Evolutionary conservation across 1,139 yeast genomes (phyloP).

Genomic region (Zygosaccharomyces sapae): DNA sequence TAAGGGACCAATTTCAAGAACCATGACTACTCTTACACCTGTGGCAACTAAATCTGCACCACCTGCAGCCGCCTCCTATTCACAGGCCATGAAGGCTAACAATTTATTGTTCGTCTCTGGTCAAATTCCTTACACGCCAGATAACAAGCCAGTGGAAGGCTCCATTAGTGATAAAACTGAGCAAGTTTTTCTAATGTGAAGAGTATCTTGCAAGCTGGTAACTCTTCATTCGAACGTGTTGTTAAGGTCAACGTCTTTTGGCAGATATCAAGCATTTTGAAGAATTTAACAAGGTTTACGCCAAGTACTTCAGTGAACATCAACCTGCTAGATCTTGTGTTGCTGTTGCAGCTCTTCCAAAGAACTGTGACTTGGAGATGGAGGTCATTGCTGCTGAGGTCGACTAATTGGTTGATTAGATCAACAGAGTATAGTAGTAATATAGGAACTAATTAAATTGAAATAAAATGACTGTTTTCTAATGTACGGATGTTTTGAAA

Average conservation of each 20-base stretch:
- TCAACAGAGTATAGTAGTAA: too few species aligned
- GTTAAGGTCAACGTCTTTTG: conserved; percentile 84
- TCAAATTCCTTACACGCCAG: conserved; percentile 87
- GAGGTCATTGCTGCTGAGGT: conserved; percentile 76
- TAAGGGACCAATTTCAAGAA: conserved; percentile 25
- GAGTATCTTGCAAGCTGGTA: conserved; percentile 73
- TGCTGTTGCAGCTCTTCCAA: conserved; percentile 82
- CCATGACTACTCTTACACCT: conserved; percentile 33
- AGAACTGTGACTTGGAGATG: conserved; percentile 66
- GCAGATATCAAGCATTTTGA: conserved; percentile 82
- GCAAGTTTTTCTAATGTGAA: conserved; percentile 76
- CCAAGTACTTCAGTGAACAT: conserved; percentile 71
- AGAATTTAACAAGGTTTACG: conserved; percentile 78
- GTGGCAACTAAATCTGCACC: conserved; percentile 72
- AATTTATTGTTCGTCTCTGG: conserved; percentile 91
- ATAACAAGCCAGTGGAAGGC: conserved; percentile 73
- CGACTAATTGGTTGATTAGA: conserved; percentile 10
- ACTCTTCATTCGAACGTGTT: conserved; percentile 73
- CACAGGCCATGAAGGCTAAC: conserved; percentile 87
- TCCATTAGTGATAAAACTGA: conserved; percentile 78
- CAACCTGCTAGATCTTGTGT: conserved; percentile 97
- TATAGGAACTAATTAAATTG: too few species aligned
- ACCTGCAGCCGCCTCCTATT: conserved; percentile 92
- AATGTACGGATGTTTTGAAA: too few species aligned
- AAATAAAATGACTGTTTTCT: too few species aligned